These are phyloP conservation scores for Fusarium drepaniforme DNA, from an alignment of 2,329 filamentous ascomycete species.

Conservation along the genomic window DNA sequence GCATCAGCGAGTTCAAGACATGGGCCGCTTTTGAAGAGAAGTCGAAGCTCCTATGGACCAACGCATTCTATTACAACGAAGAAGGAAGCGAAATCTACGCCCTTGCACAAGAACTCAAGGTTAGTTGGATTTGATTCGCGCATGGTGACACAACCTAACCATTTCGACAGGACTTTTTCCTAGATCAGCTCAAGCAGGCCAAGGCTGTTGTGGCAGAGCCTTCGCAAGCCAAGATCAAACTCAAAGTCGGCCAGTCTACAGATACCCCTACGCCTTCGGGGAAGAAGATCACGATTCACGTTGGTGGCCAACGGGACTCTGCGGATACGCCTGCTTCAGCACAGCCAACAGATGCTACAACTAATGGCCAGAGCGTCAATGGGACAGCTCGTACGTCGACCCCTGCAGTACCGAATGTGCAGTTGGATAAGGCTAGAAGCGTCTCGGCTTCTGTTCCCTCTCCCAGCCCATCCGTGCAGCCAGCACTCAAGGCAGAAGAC, in stretches of 20 bases:
- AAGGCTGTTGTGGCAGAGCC: slow-evolving; percentile 80
- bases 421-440: slow-evolving; percentile 57
- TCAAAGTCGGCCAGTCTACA: slow-evolving; percentile 72
- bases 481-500: slow-evolving; percentile 53
- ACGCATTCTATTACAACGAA: slow-evolving; percentile 91
- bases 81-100: slow-evolving; percentile 88
- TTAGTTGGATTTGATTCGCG: slow-evolving; percentile 49
- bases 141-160: slow-evolving; percentile 20
- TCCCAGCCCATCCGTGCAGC: slow-evolving; percentile 58
- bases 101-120: slow-evolving; percentile 84
- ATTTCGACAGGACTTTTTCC: slow-evolving; percentile 73
- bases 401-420: slow-evolving; percentile 28
- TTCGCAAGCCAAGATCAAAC: slow-evolving; percentile 80
- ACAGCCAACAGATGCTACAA: slow-evolving; percentile 36
- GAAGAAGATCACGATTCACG: slow-evolving; percentile 79
- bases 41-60: slow-evolving; percentile 85
- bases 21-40: slow-evolving; percentile 88
- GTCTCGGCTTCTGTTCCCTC: slow-evolving; percentile 54
- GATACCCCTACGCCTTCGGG: slow-evolving; percentile 57
- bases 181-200: slow-evolving; percentile 76
- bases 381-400: slow-evolving; percentile 33
- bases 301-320: slow-evolving; percentile 70
- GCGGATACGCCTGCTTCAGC: slow-evolving; percentile 62
- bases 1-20: slow-evolving; percentile 77
- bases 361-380: slow-evolving; percentile 41